Evolutionary conservation across 1,284 basidiomycete species (phyloP).

Genomic region (Boletellus deceptivus): DNA sequence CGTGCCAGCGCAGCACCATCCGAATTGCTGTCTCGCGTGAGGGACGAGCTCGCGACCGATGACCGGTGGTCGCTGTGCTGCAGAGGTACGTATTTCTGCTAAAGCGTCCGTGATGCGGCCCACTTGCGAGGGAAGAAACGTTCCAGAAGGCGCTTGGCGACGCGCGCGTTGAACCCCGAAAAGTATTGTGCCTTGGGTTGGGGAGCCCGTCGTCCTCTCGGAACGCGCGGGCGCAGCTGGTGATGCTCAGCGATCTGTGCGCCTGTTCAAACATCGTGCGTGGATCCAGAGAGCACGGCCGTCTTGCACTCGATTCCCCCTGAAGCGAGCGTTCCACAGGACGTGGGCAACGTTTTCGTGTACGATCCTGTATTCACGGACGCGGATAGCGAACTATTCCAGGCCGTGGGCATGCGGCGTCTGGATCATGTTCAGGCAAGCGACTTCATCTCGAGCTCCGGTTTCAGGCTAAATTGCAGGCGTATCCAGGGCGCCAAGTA

Average conservation of each 20-base stretch:
- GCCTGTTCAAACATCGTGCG: slow-evolving; percentile 55
- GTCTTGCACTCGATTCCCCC: background rate
- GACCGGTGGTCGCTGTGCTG: slow-evolving; percentile 45
- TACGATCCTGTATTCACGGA: slow-evolving; percentile 73
- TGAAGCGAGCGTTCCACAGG: slow-evolving; percentile 35
- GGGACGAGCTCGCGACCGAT: slow-evolving; percentile 37
- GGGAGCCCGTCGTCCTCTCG: slow-evolving; percentile 62
- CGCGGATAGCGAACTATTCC: slow-evolving; percentile 53
- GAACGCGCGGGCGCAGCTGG: slow-evolving; percentile 65
- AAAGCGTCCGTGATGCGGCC: slow-evolving; percentile 6
- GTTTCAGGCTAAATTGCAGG: slow-evolving; percentile 11
- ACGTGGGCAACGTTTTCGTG: slow-evolving; percentile 44
- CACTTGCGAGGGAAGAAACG: slow-evolving; percentile 28
- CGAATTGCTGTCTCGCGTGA: slow-evolving; percentile 36
- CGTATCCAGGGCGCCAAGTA: slow-evolving; percentile 38
- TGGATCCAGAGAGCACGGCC: slow-evolving; percentile 19
- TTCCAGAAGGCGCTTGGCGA: slow-evolving; percentile 35
- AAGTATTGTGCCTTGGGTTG: slow-evolving; percentile 62
- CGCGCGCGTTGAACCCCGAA: slow-evolving; percentile 20
- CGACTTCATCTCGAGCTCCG: slow-evolving; percentile 3
- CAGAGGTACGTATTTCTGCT: slow-evolving; percentile 24
- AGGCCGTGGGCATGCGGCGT: slow-evolving; percentile 46
- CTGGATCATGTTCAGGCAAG: slow-evolving; percentile 51
- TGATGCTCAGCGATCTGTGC: slow-evolving; percentile 57
- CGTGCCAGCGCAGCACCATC: slow-evolving; percentile 21